Conservation (phyloP, 257 asterid species). For the Capsicum chinense region DNA sequence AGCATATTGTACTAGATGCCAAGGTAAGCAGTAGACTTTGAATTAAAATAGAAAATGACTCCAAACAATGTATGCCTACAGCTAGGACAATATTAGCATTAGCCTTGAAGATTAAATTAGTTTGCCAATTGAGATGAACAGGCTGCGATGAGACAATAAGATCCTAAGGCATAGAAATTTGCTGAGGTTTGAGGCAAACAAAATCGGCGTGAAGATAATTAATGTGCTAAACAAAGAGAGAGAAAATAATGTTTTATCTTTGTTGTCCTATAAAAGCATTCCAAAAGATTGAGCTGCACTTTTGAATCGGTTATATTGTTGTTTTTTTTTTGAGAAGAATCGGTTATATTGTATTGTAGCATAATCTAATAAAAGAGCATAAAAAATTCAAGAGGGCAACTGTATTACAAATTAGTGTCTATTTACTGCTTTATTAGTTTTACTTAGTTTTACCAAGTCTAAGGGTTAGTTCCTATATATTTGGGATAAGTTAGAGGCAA, state of each 20-base stretch:
- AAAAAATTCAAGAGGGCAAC: not conserved
- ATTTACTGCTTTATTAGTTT: too few relatives aligned
- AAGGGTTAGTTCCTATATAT: too few relatives aligned
- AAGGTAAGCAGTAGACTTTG: slow-evolving; percentile 18
- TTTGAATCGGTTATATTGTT: too few relatives aligned
- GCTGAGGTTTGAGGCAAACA: not conserved
- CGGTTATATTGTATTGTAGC: too few relatives aligned
- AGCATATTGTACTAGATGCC: not conserved
- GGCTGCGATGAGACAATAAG: not conserved
- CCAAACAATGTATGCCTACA: slow-evolving; percentile 17
- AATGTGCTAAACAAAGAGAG: slow-evolving; percentile 19
- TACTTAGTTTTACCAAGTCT: too few relatives aligned
- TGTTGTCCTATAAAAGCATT: slow-evolving; percentile 6
- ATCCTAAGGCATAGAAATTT: not conserved
- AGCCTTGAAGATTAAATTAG: not conserved
- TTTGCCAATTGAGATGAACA: not conserved
- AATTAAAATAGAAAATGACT: not conserved
- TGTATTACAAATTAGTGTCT: too few relatives aligned
- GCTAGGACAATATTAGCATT: not conserved
- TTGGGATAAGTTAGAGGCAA: too few relatives aligned
- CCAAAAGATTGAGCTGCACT: not conserved
- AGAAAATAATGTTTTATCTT: not conserved
- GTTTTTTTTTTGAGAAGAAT: too few relatives aligned
- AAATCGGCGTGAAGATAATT: slow-evolving; percentile 14
- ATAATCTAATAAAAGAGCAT: too few relatives aligned